These are phyloP conservation scores for Tolypocladium album DNA, from an alignment of 2,329 filamentous ascomycete species.

Conservation along the genomic window DNA sequence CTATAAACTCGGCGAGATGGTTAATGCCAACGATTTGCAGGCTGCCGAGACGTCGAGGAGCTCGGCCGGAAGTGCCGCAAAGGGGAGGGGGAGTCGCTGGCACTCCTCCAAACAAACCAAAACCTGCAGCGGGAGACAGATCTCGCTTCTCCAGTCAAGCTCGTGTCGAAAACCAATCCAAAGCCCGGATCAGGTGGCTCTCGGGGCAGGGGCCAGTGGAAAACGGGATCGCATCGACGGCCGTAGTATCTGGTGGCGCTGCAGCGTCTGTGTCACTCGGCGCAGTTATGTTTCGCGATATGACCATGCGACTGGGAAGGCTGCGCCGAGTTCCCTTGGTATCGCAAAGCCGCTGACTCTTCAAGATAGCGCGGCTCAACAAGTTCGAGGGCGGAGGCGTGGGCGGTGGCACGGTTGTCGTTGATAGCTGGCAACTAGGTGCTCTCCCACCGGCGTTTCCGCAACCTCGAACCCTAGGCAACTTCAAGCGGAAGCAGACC, in stretches of 20 bases:
- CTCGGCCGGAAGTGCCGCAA: not conserved
- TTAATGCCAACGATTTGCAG: not conserved
- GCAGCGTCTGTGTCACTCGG: slow-evolving; percentile 11
- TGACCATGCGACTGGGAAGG: slow-evolving; percentile 9
- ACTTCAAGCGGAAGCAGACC: not conserved
- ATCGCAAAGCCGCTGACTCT: not conserved
- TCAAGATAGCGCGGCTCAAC: not conserved
- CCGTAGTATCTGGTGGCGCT: slow-evolving; percentile 11
- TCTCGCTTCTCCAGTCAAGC: slow-evolving; percentile 7
- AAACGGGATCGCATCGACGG: slow-evolving; percentile 7
- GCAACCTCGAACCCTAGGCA: not conserved
- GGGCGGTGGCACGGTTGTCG: not conserved
- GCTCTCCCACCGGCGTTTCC: not conserved
- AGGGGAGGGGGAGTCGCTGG: not conserved
- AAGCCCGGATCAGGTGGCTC: slow-evolving; percentile 1
- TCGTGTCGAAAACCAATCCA: slow-evolving; percentile 7
- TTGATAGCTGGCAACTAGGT: not conserved
- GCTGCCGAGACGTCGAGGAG: not conserved
- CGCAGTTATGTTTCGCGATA: slow-evolving; percentile 8
- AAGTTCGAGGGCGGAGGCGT: not conserved
- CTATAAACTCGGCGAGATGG: not conserved
- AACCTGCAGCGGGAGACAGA: slow-evolving; percentile 7
- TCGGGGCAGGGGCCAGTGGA: slow-evolving; percentile 4
- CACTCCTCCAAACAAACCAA: not conserved
- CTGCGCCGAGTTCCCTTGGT: not conserved